Percentiles rank a stretch among this genome's conserved stretches.
These are phyloP conservation scores for Petasospora rhodanensis DNA, from an alignment of 1,139 yeast genomes.

Conservation along the genomic window DNA sequence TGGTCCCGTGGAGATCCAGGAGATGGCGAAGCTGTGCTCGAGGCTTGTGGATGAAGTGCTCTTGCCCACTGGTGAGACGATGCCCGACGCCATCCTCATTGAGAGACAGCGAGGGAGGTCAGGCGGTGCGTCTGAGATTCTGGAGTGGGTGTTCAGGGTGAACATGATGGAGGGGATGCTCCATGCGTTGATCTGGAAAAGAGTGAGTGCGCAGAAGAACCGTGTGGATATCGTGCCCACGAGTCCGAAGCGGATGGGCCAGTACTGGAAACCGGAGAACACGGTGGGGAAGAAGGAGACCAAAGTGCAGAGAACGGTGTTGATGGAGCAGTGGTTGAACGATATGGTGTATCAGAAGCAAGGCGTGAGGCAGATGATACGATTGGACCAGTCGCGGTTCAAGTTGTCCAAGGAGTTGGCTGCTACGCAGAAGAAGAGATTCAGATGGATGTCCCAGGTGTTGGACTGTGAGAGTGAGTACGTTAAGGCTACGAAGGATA, in stretches of 20 bases:
- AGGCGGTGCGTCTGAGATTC: slow-evolving; percentile 39
- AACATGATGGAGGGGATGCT: slow-evolving; percentile 47
- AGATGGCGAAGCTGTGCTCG: slow-evolving; percentile 22
- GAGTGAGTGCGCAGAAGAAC: slow-evolving; percentile 6
- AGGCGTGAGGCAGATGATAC: slow-evolving; percentile 8
- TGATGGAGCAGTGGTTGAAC: slow-evolving; percentile 20
- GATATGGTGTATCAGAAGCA: slow-evolving; percentile 7
- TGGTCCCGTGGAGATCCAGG: slow-evolving; percentile 20
- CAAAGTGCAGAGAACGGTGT: slow-evolving; percentile 14
- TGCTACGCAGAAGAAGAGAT: slow-evolving; percentile 5
- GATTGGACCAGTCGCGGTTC: slow-evolving; percentile 11
- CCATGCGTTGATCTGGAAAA: slow-evolving; percentile 16
- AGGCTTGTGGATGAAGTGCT: slow-evolving; percentile 22
- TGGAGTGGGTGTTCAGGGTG: slow-evolving; percentile 47
- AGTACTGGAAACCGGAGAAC: slow-evolving; percentile 31
- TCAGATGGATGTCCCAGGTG: slow-evolving; percentile 19
- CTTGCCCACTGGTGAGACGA: slow-evolving; percentile 8
- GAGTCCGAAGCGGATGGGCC: slow-evolving; percentile 37
- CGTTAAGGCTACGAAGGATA: slow-evolving; percentile 1
- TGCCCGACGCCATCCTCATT: slow-evolving; percentile 40
- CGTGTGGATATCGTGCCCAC: slow-evolving; percentile 28
- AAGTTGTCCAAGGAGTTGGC: slow-evolving; percentile 8
- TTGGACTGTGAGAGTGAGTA: slow-evolving; percentile 8
- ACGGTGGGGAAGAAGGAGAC: slow-evolving; percentile 9
- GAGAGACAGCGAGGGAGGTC: slow-evolving; percentile 55